Evolutionary conservation across 352 stramenopile species (phyloP).

Genomic region (Thalassiosira livingstoniorum): DNA sequence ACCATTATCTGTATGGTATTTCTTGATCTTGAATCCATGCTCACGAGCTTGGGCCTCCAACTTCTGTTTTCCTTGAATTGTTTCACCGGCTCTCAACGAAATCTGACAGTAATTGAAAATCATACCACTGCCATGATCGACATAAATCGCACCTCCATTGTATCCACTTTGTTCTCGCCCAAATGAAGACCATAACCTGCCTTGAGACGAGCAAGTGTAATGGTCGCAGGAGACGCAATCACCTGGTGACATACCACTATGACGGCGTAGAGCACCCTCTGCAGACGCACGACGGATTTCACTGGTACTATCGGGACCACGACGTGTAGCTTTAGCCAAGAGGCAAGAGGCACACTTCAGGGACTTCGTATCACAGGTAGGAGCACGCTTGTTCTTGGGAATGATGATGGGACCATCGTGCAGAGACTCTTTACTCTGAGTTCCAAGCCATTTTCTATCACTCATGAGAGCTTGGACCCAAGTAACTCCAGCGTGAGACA

Average conservation of each 20-base stretch:
- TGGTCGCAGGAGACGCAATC: slow-evolving; percentile 44
- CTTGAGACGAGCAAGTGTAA: slow-evolving; percentile 9
- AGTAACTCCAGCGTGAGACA: not conserved
- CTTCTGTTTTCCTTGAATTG: not conserved
- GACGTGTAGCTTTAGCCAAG: slow-evolving; percentile 12
- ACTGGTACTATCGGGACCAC: not conserved
- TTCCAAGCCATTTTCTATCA: not conserved
- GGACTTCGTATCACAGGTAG: not conserved
- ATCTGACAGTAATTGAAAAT: not conserved
- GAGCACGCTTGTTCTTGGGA: not conserved
- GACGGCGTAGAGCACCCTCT: not conserved
- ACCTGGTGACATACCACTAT: slow-evolving; percentile 21
- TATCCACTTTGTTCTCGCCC: slow-evolving; percentile 28
- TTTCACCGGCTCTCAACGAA: not conserved
- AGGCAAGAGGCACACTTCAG: slow-evolving; percentile 38
- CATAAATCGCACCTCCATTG: slow-evolving; percentile 11
- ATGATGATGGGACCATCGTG: not conserved
- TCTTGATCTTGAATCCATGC: not conserved
- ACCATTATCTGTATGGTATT: slow-evolving; percentile 2
- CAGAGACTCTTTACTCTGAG: not conserved
- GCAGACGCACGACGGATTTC: not conserved
- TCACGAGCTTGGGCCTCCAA: not conserved
- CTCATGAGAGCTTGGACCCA: not conserved
- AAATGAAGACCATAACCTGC: slow-evolving; percentile 12
- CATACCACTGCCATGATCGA: not conserved